Percentiles rank a stretch among this genome's conserved stretches.
Conservation (phyloP, 2,329 filamentous ascomycete genomes). For the Bipolaris gigantea region DNA sequence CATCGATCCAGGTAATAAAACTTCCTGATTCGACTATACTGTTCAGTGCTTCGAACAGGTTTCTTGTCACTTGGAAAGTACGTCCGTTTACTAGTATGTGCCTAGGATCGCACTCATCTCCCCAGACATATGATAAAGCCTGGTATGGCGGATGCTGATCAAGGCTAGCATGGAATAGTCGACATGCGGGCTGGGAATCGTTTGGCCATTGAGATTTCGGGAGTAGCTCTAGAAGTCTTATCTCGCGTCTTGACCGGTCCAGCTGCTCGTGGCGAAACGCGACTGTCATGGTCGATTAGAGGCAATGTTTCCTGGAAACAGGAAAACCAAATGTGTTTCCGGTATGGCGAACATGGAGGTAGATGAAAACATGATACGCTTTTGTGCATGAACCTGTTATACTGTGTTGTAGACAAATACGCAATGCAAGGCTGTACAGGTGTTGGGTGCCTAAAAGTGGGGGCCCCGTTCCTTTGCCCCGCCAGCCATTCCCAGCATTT, state of each 20-base stretch:
- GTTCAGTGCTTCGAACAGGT: neutral
- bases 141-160: neutral
- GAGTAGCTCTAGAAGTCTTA: neutral
- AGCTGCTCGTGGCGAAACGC: neutral
- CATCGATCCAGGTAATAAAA: neutral
- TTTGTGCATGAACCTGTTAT: neutral
- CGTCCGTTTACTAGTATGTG: neutral
- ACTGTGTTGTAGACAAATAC: too few species aligned
- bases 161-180: neutral
- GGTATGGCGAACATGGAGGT: neutral
- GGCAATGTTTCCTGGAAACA: neutral
- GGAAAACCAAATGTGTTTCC: neutral
- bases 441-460: neutral
- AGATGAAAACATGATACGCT: too few species aligned
- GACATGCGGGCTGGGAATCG: neutral
- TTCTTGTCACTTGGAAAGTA: neutral
- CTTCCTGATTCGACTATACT: neutral
- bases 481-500: too few species aligned
- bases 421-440: neutral
- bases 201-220: neutral
- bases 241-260: neutral
- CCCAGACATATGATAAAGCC: conserved; percentile 1
- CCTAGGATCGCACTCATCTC: neutral
- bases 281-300: neutral
- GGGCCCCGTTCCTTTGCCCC: neutral